Evolutionary conservation across 75 land plant species (phyloP), one percentile per base, ranked within the genome.

Genomic region (Pinus taeda): DNA sequence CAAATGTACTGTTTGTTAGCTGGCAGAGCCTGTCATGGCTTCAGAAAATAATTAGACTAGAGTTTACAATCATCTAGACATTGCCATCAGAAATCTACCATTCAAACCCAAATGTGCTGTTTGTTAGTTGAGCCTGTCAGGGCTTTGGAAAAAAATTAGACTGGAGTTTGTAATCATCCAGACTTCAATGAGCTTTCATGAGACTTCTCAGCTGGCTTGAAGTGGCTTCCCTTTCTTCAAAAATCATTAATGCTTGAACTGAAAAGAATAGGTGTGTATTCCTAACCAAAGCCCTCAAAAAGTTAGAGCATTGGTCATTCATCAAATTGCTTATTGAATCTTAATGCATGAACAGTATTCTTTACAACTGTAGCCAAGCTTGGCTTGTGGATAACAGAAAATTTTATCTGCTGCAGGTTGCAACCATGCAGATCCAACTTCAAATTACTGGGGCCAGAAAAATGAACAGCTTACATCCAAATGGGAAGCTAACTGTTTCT

Each of bases 381-480:
- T 65, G 42, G 11, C 53, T 45, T 65, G 42, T 45, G 42, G 20
- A 20, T 37, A 3, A 39, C 20, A 12, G 22, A 69, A 8, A 69
- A 69, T 53, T 22, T 30, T 39, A 69, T 37, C 24, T 9, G 53
- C 53, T 20, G 71, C 53, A 69, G 42, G 53, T 17, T 20, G 71
- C 53, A 69, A 42, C 22, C 45, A 69, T 69, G 71, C 49, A 39
- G 49, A 37, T 39, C 53, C 49, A 11, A 7, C 42, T 11, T 69
- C 71, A 69, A 69, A 69, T 69, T 69, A n/a, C 69, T 33, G 39
- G 53, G 42, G 20, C 42, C 12, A 7, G 53, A 69, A 39, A 69
- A 69, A 69, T 21, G 18, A 39, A 45, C 21, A 69, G 22, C 39
- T 20, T 39, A 37, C n/a, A 21, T 17, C 53, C 53, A 45, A 45